phyloP scores from a whole-genome alignment of 345 rosid species.

The Camelina sativa region DNA sequence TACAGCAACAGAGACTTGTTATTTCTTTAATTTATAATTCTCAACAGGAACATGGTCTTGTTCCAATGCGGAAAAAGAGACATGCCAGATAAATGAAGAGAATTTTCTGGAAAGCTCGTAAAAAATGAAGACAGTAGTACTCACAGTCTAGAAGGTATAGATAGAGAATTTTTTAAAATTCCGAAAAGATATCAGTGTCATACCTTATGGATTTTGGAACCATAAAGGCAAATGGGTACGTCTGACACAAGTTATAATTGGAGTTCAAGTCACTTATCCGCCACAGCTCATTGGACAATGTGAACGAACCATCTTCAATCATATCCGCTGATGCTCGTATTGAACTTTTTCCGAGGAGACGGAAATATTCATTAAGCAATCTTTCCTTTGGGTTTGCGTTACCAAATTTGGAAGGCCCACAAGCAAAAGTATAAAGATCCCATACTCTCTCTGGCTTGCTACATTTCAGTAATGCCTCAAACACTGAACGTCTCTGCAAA shows the following conservation, averaged over 20 bases:
- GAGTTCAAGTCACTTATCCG: constrained; percentile 80
- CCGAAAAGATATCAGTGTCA: constrained; percentile 19
- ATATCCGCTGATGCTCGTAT: constrained; percentile 66
- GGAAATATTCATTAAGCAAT: constrained; percentile 89
- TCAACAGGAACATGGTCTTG: constrained; percentile 7
- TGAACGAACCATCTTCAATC: constrained; percentile 74
- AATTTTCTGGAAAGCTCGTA: constrained; percentile 1
- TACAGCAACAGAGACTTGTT: constrained; percentile 46
- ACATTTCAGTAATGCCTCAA: constrained; percentile 64
- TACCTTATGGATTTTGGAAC: constrained; percentile 86
- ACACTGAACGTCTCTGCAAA: constrained; percentile 77
- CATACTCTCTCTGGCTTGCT: constrained; percentile 74
- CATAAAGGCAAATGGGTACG: constrained; percentile 89
- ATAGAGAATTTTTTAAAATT: not conserved
- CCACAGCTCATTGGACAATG: constrained; percentile 79
- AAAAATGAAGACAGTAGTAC: not conserved
- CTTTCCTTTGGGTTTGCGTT: constrained; percentile 81
- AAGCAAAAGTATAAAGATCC: constrained; percentile 88
- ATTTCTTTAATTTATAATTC: constrained; percentile 11
- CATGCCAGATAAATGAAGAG: not conserved
- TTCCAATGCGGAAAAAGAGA: constrained; percentile 19
- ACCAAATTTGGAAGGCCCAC: constrained; percentile 75
- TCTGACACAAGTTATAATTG: constrained; percentile 74
- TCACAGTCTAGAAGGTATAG: not conserved
- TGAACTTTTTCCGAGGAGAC: constrained; percentile 77